Percentiles rank a stretch among this genome's conserved stretches.
Conservation (phyloP, 306 rosid genomes). For the Oemleria cerasiformis region DNA sequence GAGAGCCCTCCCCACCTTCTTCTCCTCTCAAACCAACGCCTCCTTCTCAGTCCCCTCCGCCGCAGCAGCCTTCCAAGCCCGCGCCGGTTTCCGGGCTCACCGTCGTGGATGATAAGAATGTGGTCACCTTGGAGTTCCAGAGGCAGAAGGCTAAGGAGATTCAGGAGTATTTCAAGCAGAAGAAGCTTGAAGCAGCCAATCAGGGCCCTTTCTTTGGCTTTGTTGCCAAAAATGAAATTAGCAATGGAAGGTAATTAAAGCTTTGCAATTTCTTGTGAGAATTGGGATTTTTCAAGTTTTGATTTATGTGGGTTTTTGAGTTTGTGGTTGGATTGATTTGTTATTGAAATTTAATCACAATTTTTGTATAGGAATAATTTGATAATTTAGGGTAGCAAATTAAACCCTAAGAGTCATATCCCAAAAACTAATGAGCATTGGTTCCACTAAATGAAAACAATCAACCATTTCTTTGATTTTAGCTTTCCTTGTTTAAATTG, state of each 20-base stretch:
- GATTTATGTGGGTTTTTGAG: constrained; percentile 16
- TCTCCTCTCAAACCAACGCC: constrained; percentile 57
- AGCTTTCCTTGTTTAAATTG: background rate
- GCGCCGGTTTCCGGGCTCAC: constrained; percentile 23
- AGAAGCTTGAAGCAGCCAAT: constrained; percentile 77
- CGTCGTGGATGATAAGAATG: constrained; percentile 45
- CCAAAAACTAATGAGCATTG: background rate
- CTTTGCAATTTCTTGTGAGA: background rate
- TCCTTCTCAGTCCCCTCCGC: constrained; percentile 47
- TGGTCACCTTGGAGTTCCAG: constrained; percentile 80
- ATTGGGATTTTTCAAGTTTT: too few relatives aligned
- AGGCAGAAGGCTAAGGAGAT: constrained; percentile 95
- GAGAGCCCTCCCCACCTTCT: constrained; percentile 58
- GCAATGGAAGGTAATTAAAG: constrained; percentile 72
- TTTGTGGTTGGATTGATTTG: background rate
- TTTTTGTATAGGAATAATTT: background rate
- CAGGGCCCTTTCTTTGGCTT: constrained; percentile 88
- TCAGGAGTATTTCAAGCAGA: constrained; percentile 84
- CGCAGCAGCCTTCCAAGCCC: constrained; percentile 23
- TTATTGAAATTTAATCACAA: background rate
- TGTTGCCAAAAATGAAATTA: constrained; percentile 80
- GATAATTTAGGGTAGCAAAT: background rate
- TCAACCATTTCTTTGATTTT: background rate
- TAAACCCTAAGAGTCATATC: background rate
- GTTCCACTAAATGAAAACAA: too few relatives aligned